Percentiles rank a stretch among this genome's conserved stretches.
These are phyloP conservation scores for Fomitiporia mediterranea DNA, from an alignment of 1,284 basidiomycete genomes.

Conservation along the genomic window DNA sequence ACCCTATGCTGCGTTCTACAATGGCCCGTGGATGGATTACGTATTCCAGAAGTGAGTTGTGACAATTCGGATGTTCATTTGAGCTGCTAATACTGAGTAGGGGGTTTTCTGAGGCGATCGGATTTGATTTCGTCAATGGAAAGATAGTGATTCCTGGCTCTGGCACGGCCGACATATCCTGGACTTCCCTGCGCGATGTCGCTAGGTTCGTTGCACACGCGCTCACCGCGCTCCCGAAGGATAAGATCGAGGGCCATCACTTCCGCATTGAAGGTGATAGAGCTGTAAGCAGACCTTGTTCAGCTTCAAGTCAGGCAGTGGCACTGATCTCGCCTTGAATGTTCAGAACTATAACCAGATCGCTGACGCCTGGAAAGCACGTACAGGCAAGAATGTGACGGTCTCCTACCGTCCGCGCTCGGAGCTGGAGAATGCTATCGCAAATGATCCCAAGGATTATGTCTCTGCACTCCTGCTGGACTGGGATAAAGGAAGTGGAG, in stretches of 20 bases:
- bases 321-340: not conserved
- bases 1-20: constrained; percentile 32
- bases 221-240: constrained; percentile 30
- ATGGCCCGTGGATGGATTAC: constrained; percentile 25
- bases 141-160: constrained; percentile 33
- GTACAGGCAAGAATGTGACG: constrained; percentile 1
- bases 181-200: constrained; percentile 32
- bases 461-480: not conserved
- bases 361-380: not conserved
- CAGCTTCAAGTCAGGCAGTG: too few relatives aligned
- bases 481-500: constrained; percentile 4
- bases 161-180: constrained; percentile 30
- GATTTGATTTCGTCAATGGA: constrained; percentile 26
- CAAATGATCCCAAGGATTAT: constrained; percentile 12
- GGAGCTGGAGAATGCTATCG: constrained; percentile 1
- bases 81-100: not conserved
- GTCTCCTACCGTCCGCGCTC: constrained; percentile 5
- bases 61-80: not conserved
- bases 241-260: constrained; percentile 28
- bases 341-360: constrained; percentile 6
- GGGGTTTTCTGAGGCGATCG: constrained; percentile 20
- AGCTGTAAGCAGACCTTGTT: constrained; percentile 13
- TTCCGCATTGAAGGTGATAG: constrained; percentile 39
- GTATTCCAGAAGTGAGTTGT: too few relatives aligned
- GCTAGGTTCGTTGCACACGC: constrained; percentile 34